Conservation (phyloP, 2,329 filamentous ascomycete species). For the Penicillium olsonii region DNA sequence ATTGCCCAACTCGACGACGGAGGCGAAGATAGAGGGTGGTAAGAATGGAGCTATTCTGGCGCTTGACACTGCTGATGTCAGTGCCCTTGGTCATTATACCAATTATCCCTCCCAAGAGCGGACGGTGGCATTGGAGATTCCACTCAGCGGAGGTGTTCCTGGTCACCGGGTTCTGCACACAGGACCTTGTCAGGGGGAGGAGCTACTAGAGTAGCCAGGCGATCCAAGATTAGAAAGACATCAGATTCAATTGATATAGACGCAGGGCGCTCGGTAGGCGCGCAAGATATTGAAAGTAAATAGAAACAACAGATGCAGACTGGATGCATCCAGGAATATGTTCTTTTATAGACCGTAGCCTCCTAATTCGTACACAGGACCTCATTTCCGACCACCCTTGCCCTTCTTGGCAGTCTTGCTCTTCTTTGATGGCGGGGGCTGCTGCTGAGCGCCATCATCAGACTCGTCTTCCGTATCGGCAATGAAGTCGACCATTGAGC, state of each 20-base stretch:
- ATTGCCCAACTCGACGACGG: slow-evolving; percentile 40
- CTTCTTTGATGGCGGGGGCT: slow-evolving; percentile 38
- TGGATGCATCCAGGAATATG: slow-evolving; percentile 15
- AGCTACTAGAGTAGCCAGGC: slow-evolving; percentile 9
- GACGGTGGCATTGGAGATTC: slow-evolving; percentile 43
- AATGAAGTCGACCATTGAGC: slow-evolving; percentile 48
- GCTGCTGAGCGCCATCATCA: slow-evolving; percentile 30
- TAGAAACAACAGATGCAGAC: slow-evolving; percentile 15
- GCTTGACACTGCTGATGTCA: slow-evolving; percentile 46
- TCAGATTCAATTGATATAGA: slow-evolving; percentile 5
- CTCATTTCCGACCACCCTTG: slow-evolving; percentile 37
- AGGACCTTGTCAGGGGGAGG: slow-evolving; percentile 39
- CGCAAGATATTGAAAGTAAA: slow-evolving; percentile 14
- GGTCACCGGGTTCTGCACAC: slow-evolving; percentile 43
- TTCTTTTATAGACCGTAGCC: slow-evolving; percentile 22
- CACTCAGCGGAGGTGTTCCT: slow-evolving; percentile 39
- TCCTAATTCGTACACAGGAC: slow-evolving; percentile 17
- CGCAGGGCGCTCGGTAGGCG: slow-evolving; percentile 12
- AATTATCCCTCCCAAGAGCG: slow-evolving; percentile 42
- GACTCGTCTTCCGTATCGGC: slow-evolving; percentile 48
- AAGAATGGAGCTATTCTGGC: slow-evolving; percentile 46
- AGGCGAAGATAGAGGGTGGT: slow-evolving; percentile 44
- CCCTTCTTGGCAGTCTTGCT: slow-evolving; percentile 36
- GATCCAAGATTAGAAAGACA: slow-evolving; percentile 1
- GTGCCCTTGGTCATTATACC: slow-evolving; percentile 44